Base-by-base conservation (phyloP, 2,329 filamentous ascomycete genomes). In the Exutisphaerella laricina region DNA sequence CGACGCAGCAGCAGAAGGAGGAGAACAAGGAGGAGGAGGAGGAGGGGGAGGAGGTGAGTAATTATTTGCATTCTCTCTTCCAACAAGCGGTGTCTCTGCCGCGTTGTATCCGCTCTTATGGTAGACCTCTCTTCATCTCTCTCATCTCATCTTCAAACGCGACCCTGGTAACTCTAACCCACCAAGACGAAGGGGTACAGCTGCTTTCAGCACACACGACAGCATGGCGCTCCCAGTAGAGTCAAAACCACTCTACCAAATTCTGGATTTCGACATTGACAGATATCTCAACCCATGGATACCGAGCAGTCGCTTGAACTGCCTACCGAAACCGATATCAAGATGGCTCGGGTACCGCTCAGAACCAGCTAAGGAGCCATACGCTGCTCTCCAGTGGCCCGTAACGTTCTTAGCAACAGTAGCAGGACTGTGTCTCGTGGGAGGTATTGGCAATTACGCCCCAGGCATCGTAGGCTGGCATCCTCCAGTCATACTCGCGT, bases 231-330 rank as follows among this genome's bases (percentile, higher is more conserved):
- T 35, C 9, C 33, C 33, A 12, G 23, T 12, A n/a, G 33, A 35
- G 4, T 20, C 33, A n/a, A 23, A 21, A 2, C 17, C 18, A n/a
- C 18, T 38, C 25, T 35, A 38, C 14, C 43, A 55, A 7, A 21
- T 58, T 16, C 50, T 65, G 51, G 72, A 82, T 58, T 79, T 94
- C 65, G 79, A 92, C 65, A 77, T 94, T 50, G 88, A 95, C 70
- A 67, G 66, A n/a, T 79, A 82, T 60, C 61, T 94, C 38, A 88
- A 90, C 61, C 83, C 74, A 2, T 71, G 79, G 47, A 59, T 94
- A 17, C 84, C 84, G 6, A 69, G 75, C 10, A 82, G 83, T 29
- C 78, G 76, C 54, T 75, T 86, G 61, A 67, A 74, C 20, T 66
- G 70, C 32, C 59, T 94, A 1, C 88, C 88, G 0, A 70, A 70